These are phyloP conservation scores for Phytophthora ramorum DNA, from an alignment of 352 stramenopile species.

Conservation along the genomic window DNA sequence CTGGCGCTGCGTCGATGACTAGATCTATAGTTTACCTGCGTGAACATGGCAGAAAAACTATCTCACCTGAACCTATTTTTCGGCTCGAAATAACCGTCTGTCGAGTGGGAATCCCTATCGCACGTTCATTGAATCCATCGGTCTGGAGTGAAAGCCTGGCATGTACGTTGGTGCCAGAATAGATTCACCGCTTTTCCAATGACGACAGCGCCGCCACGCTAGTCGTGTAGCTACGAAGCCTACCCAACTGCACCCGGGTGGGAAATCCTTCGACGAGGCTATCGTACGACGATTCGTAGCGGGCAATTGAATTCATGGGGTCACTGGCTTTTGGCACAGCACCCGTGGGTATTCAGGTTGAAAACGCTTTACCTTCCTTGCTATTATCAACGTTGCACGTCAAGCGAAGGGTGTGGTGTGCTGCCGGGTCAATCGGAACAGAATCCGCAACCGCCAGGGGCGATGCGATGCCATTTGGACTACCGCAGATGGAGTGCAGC, in stretches of 20 bases:
- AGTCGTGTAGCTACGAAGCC: neutral
- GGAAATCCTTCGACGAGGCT: neutral
- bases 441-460: no score
- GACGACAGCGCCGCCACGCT: neutral
- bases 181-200: neutral
- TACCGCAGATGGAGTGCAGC: no score
- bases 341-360: neutral
- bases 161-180: neutral
- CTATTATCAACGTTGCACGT: no score
- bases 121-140: constrained; percentile 12
- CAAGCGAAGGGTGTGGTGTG: no score
- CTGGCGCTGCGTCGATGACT: neutral
- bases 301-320: neutral
- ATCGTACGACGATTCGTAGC: neutral
- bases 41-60: constrained; percentile 23
- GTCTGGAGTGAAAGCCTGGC: neutral
- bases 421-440: no score
- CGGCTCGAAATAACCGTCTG: constrained; percentile 13
- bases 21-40: neutral
- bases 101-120: neutral
- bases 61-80: constrained; percentile 27
- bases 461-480: no score
- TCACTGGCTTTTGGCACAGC: neutral
- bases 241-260: neutral
- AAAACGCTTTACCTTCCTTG: no score